Evolutionary conservation across 371 early-diverging fungal species (phyloP), one percentile per base, ranked within the genome.

Genomic region (Paraphysoderma sedebokerense): DNA sequence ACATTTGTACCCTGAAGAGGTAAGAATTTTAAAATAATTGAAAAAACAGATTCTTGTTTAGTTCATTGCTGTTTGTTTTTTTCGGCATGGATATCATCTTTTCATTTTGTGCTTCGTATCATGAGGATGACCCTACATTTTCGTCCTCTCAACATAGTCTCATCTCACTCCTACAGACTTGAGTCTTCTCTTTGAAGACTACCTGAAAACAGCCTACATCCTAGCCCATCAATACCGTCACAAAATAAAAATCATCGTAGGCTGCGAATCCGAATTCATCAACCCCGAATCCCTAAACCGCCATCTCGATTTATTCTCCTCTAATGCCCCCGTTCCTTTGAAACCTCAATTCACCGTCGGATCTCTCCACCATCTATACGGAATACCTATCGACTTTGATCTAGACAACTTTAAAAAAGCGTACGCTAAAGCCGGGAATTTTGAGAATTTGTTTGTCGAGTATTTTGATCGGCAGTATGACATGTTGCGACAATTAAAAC

Each of bases 391-490:
- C 54, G 97, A 93, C 55, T 92, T 81, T 53, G 77, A 81, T 32
- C 27, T 0, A 22, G 49, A 49, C 19, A 13, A 30, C 26, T 86
- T 74, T 52, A 51, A 65, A 15, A 33, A 58, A 22, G 74, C 77
- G 1, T 53, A 81, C 11, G 50, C 44, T 35, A 60, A 30, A 22
- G 47, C 29, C 32, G 58, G 57, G 8, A 47, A 44, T 38, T 54
- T 63, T 41, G 53, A 42, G 38, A 31, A 39, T 19, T 28, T 89
- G 50, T 92, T 80, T 55, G 58, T 50, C 24, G 67, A 63, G 0
- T 96, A 92, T 55, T 96, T 88, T 74, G 85, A 96, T 57, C 74
- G 72, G 23, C 97, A 96, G 59, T 79, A 63, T 38, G 65, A 64
- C 19, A 70, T 93, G 77, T 53, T 96, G 1, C 59, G 59, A 23